Base-by-base conservation (phyloP, 768 basidiomycete genomes). In the Tricholoma sp. region DNA sequence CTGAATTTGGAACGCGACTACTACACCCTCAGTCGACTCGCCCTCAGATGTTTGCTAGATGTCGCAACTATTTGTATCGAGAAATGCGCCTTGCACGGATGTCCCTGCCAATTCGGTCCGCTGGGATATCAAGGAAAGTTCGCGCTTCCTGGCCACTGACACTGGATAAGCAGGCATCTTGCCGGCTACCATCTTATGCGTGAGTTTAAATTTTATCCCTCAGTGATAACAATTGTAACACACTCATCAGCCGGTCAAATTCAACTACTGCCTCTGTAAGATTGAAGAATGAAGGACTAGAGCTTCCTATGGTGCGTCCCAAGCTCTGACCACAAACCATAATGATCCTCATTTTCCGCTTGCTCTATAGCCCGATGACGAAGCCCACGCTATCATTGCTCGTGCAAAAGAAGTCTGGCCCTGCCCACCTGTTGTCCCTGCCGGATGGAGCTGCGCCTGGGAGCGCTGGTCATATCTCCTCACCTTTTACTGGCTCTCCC, bases 391-490 rank as follows among this genome's bases (percentile, higher is more conserved):
- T 50, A 12, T 69, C 10, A 46, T 65, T 3, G 57, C 59, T 1
- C 60, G 59, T n/a, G 72, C 66, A 1, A 56, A 56, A 19, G 29
- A 63, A 31, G 58, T 63, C 52, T 73, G 69, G 71, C 67, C 66
- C 2, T 12, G 61, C 3, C 68, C 67, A 1, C 57, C 59, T 4
- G 56, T 59, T 2, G 45, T 71, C 5, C 72, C 72, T 0, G 8
- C 57, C 2, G 67, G 67, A 18, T 74, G 72, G 73, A 69, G 68
- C 54, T 60, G 67, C 19, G 60, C 62, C 39, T 74, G 71, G 71
- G 52, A 63, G 7, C 24, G 53, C 11, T 73, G 70, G 69, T 50
- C 63, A 4, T 63, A 64, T 59, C 65, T 75, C 21, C 55, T 70
- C 27, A 69, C 71, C 6, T 61, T 71, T 57, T 75, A 68, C 64